Evolutionary conservation across 352 stramenopile species (phyloP), one percentile per base, ranked within the genome.

Genomic region (Bremia lactucae): DNA sequence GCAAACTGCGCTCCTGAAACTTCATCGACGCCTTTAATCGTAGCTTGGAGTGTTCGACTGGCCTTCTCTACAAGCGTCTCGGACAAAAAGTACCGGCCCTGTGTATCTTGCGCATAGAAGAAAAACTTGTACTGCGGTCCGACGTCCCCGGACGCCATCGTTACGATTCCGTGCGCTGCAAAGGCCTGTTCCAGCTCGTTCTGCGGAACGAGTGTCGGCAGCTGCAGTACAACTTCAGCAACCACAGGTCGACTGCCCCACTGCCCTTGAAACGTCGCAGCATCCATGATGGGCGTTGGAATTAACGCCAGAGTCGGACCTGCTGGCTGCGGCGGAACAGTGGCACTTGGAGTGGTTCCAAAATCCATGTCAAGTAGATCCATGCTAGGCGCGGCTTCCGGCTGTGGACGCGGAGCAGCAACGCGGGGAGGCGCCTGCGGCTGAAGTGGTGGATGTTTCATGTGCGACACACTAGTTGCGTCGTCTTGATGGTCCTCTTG

Each of bases 81-180:
- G 19, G 75, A 66, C 37, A 89, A 46, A 44, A 80, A 89, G 35
- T 72, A 78, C 6, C 59, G 49, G 7, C 71, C 69, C 21, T 73
- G 60, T 10, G 55, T 58, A 52, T 87, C 73, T 52, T 89, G 77
- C 20, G 73, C 73, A 53, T 86, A 87, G 48, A 87, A 89, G 57
- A 89, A 89, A 40, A 89, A 89, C 52, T 89, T 89, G 65, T 76
- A 82, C 59, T 89, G 77, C 28, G 68, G 60, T 2, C 77, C 77
- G 11, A 89, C 74, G 46, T 89, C 77, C 8, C 77, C 73, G 19
- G 77, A 86, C 9, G 77, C 73, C 73, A 89, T 89, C 21, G 77
- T 89, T 46, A 87, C 59, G 38, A 89, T 75, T 35, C 58, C 65
- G 4, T 50, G 54, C 6, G 56, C 57, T 0, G 65, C 62, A 42